Evolutionary conservation across 208 protist species (phyloP).

Genomic region (Crithidia thermophila): DNA sequence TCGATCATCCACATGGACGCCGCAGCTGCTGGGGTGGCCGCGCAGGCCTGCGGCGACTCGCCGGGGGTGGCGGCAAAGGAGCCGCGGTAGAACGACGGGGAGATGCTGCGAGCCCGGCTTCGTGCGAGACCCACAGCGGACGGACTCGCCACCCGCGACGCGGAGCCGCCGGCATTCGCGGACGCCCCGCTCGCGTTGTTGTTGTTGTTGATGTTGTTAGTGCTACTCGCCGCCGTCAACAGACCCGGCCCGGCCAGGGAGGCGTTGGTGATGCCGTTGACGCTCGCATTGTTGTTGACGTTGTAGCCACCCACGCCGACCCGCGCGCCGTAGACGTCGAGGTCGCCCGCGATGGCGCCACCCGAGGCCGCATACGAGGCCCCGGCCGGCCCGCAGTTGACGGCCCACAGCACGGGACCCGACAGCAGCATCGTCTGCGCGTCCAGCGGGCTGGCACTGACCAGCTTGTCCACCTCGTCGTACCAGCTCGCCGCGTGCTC

Average conservation of each 20-base stretch:
- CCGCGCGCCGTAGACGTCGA: constrained; percentile 7
- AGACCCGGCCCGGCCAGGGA: no score
- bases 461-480: constrained; percentile 42
- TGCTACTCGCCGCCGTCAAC: neutral
- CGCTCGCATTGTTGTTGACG: neutral
- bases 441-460: constrained; percentile 26
- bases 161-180: no score
- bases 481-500: constrained; percentile 61
- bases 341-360: constrained; percentile 8
- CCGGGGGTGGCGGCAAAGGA: neutral
- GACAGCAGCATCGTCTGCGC: constrained; percentile 36
- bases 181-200: neutral
- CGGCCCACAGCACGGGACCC: constrained; percentile 46
- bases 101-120: constrained; percentile 8
- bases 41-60: neutral
- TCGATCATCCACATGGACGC: constrained; percentile 36
- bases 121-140: neutral
- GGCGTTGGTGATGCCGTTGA: neutral
- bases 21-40: neutral
- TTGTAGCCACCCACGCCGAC: no score
- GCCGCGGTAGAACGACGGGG: constrained; percentile 6
- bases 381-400: constrained; percentile 28
- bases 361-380: constrained; percentile 4
- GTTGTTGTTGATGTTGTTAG: neutral
- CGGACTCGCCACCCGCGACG: neutral